Conservation (phyloP, 139 green algal species). For the Mesostigma viride region DNA sequence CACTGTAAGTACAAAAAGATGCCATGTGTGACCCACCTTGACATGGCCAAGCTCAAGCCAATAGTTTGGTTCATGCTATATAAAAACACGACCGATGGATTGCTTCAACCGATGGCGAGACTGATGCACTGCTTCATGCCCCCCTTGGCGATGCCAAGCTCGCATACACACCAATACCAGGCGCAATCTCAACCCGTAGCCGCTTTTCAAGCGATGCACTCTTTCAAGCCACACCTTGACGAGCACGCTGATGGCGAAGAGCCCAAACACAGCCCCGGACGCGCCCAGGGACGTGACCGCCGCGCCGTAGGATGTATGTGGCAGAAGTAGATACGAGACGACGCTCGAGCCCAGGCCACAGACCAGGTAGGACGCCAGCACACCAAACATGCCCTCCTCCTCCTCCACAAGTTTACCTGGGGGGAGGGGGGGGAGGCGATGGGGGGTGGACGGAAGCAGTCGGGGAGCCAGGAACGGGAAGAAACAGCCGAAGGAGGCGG, state of each 20-base stretch:
- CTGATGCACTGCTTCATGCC: not conserved
- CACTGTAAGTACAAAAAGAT: too few relatives aligned
- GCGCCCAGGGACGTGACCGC: constrained; percentile 30
- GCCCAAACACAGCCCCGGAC: constrained; percentile 70
- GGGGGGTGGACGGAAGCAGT: not conserved
- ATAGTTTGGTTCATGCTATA: not conserved
- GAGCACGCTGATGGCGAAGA: constrained; percentile 65
- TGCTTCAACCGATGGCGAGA: not conserved
- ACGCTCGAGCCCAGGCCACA: constrained; percentile 30
- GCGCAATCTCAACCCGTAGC: constrained; percentile 18
- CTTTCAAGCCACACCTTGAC: constrained; percentile 32
- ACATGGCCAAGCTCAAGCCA: not conserved
- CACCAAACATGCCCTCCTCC: constrained; percentile 36
- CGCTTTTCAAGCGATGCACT: too few relatives aligned
- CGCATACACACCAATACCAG: not conserved
- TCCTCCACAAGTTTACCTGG: constrained; percentile 39
- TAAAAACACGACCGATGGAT: not conserved
- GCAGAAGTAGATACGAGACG: constrained; percentile 34
- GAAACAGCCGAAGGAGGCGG: too few relatives aligned
- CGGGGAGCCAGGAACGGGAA: not conserved
- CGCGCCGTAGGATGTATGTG: not conserved
- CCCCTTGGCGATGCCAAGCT: not conserved
- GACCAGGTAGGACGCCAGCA: constrained; percentile 35
- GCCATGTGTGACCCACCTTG: too few relatives aligned
- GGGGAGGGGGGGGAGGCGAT: too few relatives aligned